Evolutionary conservation across 495 filamentous ascomycete species (phyloP).

Genomic region (Penicillium roqueforti): DNA sequence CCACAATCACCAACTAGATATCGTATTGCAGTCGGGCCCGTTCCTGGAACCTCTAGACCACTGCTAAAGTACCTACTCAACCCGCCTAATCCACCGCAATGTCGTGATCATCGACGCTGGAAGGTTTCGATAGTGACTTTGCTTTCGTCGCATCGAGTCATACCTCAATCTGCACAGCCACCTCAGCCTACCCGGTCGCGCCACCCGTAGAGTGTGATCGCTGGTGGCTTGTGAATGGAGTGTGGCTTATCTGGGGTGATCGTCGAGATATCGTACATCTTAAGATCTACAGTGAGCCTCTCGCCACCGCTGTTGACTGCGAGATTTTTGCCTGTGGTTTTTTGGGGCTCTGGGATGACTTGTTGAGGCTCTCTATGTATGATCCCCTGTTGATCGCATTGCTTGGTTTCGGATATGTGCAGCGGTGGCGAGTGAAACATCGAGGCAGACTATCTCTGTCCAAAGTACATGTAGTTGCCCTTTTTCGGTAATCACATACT

Average conservation of each 20-base stretch:
- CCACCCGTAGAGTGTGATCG: conserved; percentile 12
- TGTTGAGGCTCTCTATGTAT: background rate
- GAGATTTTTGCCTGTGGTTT: background rate
- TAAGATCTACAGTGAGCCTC: background rate
- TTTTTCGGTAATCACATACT: background rate
- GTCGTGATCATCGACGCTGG: background rate
- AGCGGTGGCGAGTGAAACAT: conserved; percentile 3
- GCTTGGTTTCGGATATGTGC: background rate
- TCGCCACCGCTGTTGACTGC: conserved; percentile 6
- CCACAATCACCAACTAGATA: background rate
- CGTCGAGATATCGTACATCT: conserved; percentile 14
- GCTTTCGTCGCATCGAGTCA: conserved; percentile 21
- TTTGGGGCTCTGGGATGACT: background rate
- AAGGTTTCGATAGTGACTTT: conserved; percentile 18
- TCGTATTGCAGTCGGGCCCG: background rate
- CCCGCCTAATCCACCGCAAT: background rate
- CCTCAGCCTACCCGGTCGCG: background rate
- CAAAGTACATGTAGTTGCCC: no score
- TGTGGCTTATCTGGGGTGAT: conserved; percentile 16
- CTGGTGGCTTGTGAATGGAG: conserved; percentile 9
- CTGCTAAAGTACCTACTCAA: background rate
- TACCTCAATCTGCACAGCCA: conserved; percentile 9
- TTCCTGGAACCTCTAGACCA: background rate
- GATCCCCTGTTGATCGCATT: background rate
- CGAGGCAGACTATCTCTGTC: background rate